Percentiles rank a stretch among this genome's conserved stretches.
phyloP scores from a whole-genome alignment of 495 filamentous ascomycete species.

The Neurospora sp. region DNA sequence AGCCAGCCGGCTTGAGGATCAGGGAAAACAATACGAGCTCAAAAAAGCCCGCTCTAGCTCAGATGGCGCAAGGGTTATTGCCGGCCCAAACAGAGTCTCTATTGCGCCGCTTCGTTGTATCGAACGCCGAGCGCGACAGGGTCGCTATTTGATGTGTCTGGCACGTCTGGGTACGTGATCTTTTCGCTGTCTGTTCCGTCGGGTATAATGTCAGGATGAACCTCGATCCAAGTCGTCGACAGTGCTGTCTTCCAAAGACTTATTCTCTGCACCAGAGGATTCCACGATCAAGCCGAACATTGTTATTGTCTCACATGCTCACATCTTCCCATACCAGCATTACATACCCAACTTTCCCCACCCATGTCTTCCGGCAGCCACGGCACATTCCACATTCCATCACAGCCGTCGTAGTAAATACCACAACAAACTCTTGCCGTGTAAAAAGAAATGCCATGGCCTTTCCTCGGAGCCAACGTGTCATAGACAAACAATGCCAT shows the following conservation, averaged over 20 bases:
- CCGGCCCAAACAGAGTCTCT: no score
- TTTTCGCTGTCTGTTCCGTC: not conserved
- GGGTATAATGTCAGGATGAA: not conserved
- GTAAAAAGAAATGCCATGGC: not conserved
- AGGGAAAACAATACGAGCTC: not conserved
- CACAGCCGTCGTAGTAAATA: not conserved
- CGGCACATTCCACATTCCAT: not conserved
- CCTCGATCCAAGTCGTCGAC: not conserved
- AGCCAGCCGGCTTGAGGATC: not conserved
- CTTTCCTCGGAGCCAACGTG: not conserved
- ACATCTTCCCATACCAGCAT: not conserved
- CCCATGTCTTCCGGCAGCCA: not conserved
- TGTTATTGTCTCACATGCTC: not conserved
- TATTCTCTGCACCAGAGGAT: not conserved
- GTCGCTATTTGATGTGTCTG: no score
- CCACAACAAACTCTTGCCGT: not conserved
- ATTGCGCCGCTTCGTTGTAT: no score
- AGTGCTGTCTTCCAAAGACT: not conserved
- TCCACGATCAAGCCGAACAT: not conserved
- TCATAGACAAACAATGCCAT: not conserved
- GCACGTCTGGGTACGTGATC: no score
- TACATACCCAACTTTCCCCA: not conserved
- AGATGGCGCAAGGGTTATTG: no score
- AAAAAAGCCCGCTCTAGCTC: no score
- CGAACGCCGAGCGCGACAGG: not conserved